phyloP scores from a whole-genome alignment of 192 early-diverging fungal genomes.

The Coemansia interrupta region DNA sequence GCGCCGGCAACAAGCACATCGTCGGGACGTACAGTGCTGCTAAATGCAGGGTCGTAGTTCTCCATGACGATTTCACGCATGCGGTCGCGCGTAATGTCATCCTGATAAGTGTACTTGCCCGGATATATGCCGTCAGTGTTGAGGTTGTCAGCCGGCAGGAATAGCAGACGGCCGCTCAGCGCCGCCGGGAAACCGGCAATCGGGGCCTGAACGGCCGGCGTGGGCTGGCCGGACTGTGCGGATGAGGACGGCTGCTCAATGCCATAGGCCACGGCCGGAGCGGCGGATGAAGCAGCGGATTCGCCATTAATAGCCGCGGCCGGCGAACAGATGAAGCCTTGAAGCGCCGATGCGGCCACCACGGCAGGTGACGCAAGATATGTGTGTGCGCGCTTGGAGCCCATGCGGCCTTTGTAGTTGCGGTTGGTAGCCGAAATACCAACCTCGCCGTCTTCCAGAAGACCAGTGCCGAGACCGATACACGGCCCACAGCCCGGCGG shows the following conservation, averaged over 20 bases:
- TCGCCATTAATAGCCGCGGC: slow-evolving; percentile 26
- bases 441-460: slow-evolving; percentile 93
- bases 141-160: slow-evolving; percentile 89
- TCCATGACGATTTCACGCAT: slow-evolving; percentile 98
- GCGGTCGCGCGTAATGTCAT: slow-evolving; percentile 82
- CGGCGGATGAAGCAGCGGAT: slow-evolving; percentile 5
- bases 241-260: slow-evolving; percentile 18
- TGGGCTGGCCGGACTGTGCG: slow-evolving; percentile 13
- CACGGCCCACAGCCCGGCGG: slow-evolving; percentile 98
- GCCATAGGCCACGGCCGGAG: slow-evolving; percentile 26
- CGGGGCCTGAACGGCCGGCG: slow-evolving; percentile 8
- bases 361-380: slow-evolving; percentile 95
- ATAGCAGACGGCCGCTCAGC: slow-evolving; percentile 81
- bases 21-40: slow-evolving; percentile 59
- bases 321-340: slow-evolving; percentile 76
- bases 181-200: slow-evolving; percentile 70
- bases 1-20: slow-evolving; percentile 89
- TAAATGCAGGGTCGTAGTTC: slow-evolving; percentile 93
- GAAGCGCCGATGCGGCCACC: slow-evolving; percentile 88
- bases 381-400: slow-evolving; percentile 83
- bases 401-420: slow-evolving; percentile 99
- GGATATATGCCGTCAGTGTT: slow-evolving; percentile 99
- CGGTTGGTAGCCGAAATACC: slow-evolving; percentile 99
- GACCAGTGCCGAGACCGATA: slow-evolving; percentile 86
- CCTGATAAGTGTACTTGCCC: slow-evolving; percentile 97